Percentiles rank a stretch among this genome's conserved stretches.
phyloP scores from a whole-genome alignment of 2,329 filamentous ascomycete species.

The Blumeria graminis region DNA sequence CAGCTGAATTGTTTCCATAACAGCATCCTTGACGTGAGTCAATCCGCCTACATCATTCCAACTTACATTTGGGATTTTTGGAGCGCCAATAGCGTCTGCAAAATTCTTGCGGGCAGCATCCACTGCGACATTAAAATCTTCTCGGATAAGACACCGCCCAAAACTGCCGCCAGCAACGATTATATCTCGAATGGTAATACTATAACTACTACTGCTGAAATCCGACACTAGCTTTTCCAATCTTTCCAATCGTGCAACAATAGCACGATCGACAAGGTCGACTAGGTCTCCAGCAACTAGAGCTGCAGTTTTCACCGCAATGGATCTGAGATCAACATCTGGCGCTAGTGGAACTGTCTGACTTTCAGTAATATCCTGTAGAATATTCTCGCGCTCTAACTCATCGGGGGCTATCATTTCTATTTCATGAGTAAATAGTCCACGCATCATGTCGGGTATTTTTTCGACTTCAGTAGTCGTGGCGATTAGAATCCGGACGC shows the following conservation, averaged over 20 bases:
- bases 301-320: conserved; percentile 87
- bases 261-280: conserved; percentile 77
- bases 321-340: conserved; percentile 59
- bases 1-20: conserved; percentile 87
- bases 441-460: conserved; percentile 69
- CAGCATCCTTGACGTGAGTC: conserved; percentile 85
- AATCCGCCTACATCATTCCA: conserved; percentile 94
- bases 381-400: conserved; percentile 67
- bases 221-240: conserved; percentile 45
- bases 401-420: conserved; percentile 88
- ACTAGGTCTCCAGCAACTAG: conserved; percentile 84
- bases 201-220: conserved; percentile 17
- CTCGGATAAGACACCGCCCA: conserved; percentile 52
- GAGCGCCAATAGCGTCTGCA: conserved; percentile 85
- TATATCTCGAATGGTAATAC: conserved; percentile 55
- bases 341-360: conserved; percentile 54
- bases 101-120: conserved; percentile 95
- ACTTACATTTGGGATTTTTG: conserved; percentile 89
- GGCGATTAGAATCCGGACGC: conserved; percentile 62
- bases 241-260: conserved; percentile 51
- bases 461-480: conserved; percentile 93
- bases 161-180: conserved; percentile 64
- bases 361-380: conserved; percentile 54
- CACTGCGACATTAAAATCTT: conserved; percentile 79
- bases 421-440: conserved; percentile 83